A percentile compares a stretch with the other conserved stretches of the same genome.
Evolutionary conservation across 2,329 filamentous ascomycete species (phyloP).

Genomic region (Neonectria faginata): DNA sequence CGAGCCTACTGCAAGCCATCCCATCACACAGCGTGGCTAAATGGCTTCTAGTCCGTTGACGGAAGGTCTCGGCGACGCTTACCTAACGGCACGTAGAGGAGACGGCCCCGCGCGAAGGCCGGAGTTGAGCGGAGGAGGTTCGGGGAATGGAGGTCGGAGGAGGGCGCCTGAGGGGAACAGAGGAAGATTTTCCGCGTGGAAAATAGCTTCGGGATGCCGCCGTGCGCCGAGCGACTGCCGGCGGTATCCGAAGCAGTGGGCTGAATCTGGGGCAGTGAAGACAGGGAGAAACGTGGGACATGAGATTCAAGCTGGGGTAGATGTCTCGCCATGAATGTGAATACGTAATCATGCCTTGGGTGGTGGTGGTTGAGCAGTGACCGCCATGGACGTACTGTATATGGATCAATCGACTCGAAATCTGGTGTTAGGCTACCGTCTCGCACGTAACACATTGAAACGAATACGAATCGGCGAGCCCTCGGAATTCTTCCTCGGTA

Average conservation of each 20-base stretch:
- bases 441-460: neutral
- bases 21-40: neutral
- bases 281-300: slow-evolving; percentile 8
- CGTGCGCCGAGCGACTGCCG: slow-evolving; percentile 18
- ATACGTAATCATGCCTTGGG: too few relatives aligned
- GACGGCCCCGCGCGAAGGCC: slow-evolving; percentile 1
- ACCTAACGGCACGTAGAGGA: neutral
- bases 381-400: neutral
- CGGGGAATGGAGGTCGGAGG: slow-evolving; percentile 3
- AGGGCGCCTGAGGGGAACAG: neutral
- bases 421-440: neutral
- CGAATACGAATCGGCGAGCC: slow-evolving; percentile 3
- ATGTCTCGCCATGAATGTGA: neutral
- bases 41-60: neutral
- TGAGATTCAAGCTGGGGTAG: slow-evolving; percentile 11
- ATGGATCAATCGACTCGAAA: neutral
- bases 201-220: slow-evolving; percentile 11
- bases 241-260: slow-evolving; percentile 13
- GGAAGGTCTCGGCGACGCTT: slow-evolving; percentile 17
- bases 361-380: too few relatives aligned
- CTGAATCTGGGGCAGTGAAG: slow-evolving; percentile 17
- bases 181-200: neutral
- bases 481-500: slow-evolving; percentile 15
- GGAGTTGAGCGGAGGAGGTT: neutral
- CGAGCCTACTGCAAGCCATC: neutral